These are phyloP conservation scores for Fragaria ananassa DNA, from an alignment of 306 rosid species.

Conservation along the genomic window DNA sequence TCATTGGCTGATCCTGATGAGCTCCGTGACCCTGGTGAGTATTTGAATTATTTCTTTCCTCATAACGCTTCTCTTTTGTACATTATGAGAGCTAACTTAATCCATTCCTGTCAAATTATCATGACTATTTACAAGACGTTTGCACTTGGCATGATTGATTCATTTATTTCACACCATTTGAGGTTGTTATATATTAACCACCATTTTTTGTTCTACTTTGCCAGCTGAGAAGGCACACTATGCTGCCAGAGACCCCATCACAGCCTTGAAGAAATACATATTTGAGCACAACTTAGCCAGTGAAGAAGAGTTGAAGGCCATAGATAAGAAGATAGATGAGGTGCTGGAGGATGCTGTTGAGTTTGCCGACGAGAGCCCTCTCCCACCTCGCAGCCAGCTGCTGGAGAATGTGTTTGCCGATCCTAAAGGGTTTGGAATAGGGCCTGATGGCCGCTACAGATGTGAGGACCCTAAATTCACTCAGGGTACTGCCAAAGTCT, in stretches of 20 bases:
- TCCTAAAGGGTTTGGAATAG: slow-evolving; percentile 98
- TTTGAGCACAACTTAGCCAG: slow-evolving; percentile 65
- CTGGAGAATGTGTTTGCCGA: slow-evolving; percentile 96
- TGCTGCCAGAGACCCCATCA: slow-evolving; percentile 85
- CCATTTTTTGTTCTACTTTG: slow-evolving; percentile 17
- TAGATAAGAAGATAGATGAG: slow-evolving; percentile 82
- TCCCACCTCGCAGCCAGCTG: slow-evolving; percentile 83
- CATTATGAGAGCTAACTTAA: neutral
- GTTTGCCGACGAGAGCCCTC: slow-evolving; percentile 86
- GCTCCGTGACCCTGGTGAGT: slow-evolving; percentile 99
- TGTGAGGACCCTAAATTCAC: slow-evolving; percentile 99
- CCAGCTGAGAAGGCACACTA: slow-evolving; percentile 95
- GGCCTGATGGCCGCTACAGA: slow-evolving; percentile 91
- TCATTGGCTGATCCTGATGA: slow-evolving; percentile 99
- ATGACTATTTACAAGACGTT: neutral
- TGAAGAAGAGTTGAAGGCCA: slow-evolving; percentile 73
- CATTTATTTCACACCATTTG: neutral
- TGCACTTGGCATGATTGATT: slow-evolving; percentile 3
- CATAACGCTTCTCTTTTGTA: slow-evolving; percentile 8
- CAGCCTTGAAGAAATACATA: slow-evolving; percentile 74
- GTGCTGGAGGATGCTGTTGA: slow-evolving; percentile 75
- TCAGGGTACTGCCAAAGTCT: slow-evolving; percentile 95
- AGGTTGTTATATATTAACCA: slow-evolving; percentile 4
- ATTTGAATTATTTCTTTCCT: slow-evolving; percentile 20
- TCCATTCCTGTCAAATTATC: neutral